phyloP scores from a whole-genome alignment of 1,139 yeast species.

The Candida albicans region DNA sequence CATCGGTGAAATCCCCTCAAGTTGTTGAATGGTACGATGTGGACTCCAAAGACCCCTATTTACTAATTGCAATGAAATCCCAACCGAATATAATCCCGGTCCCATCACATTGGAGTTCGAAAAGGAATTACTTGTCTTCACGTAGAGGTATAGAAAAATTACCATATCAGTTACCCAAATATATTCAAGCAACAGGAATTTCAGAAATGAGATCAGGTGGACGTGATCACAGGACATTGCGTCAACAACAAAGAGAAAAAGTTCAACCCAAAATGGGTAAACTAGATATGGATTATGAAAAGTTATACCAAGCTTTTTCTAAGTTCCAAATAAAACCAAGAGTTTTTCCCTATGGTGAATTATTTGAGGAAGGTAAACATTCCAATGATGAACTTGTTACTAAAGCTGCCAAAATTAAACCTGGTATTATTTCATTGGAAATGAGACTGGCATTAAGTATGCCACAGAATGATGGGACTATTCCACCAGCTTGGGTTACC shows the following conservation, averaged over 20 bases:
- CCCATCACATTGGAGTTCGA: constrained; percentile 83
- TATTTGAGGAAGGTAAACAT: constrained; percentile 79
- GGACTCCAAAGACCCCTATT: constrained; percentile 76
- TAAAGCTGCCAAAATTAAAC: constrained; percentile 46
- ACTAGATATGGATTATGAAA: constrained; percentile 82
- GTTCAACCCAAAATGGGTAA: constrained; percentile 91
- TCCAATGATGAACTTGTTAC: constrained; percentile 43
- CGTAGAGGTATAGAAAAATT: constrained; percentile 69
- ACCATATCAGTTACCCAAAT: constrained; percentile 77
- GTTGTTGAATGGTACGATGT: constrained; percentile 85
- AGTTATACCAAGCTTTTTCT: constrained; percentile 84
- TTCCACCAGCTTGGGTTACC: constrained; percentile 80
- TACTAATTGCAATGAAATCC: constrained; percentile 65
- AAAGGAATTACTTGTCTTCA: constrained; percentile 75
- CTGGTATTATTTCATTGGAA: constrained; percentile 65
- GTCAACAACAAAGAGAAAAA: constrained; percentile 76
- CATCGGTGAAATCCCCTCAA: constrained; percentile 62
- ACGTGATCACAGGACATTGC: constrained; percentile 50
- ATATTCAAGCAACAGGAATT: constrained; percentile 82
- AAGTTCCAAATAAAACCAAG: constrained; percentile 75
- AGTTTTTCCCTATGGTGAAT: constrained; percentile 68
- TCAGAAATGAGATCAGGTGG: constrained; percentile 69
- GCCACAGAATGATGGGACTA: constrained; percentile 45
- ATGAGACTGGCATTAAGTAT: constrained; percentile 72
- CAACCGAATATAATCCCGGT: constrained; percentile 70